Evolutionary conservation across 2,329 filamentous ascomycete species (phyloP).

Genomic region (Cercospora brassicicola): DNA sequence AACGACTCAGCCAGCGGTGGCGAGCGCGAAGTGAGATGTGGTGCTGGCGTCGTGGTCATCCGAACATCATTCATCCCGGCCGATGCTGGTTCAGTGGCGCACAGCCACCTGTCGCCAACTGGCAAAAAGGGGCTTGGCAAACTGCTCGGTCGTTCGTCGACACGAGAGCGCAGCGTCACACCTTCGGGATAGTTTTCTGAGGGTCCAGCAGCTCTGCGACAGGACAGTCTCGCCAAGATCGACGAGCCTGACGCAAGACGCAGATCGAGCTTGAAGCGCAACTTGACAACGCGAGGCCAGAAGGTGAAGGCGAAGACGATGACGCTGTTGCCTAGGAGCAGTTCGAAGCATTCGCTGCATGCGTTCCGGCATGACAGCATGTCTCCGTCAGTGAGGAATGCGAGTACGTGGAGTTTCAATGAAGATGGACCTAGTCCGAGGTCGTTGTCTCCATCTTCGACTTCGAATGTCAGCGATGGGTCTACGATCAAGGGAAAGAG

Average conservation of each 20-base stretch:
- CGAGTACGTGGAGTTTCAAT: neutral
- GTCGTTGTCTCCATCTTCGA: slow-evolving; percentile 1
- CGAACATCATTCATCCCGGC: slow-evolving; percentile 34
- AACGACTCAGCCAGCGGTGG: slow-evolving; percentile 69
- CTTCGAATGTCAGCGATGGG: neutral
- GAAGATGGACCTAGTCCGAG: neutral
- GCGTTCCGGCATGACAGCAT: neutral
- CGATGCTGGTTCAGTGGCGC: slow-evolving; percentile 28
- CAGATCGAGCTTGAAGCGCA: slow-evolving; percentile 11
- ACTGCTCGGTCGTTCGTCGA: slow-evolving; percentile 27
- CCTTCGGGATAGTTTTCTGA: slow-evolving; percentile 31
- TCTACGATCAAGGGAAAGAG: neutral
- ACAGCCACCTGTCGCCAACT: slow-evolving; percentile 19
- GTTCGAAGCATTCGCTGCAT: slow-evolving; percentile 3
- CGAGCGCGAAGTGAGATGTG: slow-evolving; percentile 71
- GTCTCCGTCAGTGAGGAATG: neutral
- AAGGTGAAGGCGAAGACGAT: slow-evolving; percentile 6
- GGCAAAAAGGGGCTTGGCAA: slow-evolving; percentile 31
- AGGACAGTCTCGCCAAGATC: neutral
- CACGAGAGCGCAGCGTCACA: slow-evolving; percentile 35
- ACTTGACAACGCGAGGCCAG: neutral
- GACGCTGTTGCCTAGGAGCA: slow-evolving; percentile 4
- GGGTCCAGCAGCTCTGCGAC: neutral
- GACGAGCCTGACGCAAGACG: neutral
- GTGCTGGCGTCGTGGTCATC: slow-evolving; percentile 71